Evolutionary conservation across 768 basidiomycete genomes (phyloP).

Genomic region (Mycena amicta): DNA sequence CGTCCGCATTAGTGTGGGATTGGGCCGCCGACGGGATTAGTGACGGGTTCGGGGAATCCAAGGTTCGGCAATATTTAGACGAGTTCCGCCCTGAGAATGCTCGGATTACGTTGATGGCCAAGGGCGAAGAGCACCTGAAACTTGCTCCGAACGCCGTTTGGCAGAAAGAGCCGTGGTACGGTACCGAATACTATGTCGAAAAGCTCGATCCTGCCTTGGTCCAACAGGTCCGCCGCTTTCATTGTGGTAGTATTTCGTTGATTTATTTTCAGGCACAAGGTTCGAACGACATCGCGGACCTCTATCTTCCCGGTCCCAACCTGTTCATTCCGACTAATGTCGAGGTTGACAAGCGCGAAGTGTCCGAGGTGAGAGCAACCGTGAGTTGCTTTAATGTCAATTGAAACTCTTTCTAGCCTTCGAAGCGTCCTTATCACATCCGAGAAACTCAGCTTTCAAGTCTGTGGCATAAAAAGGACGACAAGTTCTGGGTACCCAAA

Average conservation of each 20-base stretch:
- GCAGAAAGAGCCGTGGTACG: constrained; percentile 90
- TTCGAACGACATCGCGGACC: constrained; percentile 63
- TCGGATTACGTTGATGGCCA: constrained; percentile 79
- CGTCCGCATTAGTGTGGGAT: constrained; percentile 69
- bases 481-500: constrained; percentile 94
- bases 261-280: constrained; percentile 54
- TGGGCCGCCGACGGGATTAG: constrained; percentile 58
- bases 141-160: constrained; percentile 49
- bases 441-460: constrained; percentile 69
- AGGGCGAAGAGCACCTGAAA: constrained; percentile 61
- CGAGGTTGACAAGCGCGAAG: constrained; percentile 76
- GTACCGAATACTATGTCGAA: constrained; percentile 82
- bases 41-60: constrained; percentile 42
- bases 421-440: constrained; percentile 74
- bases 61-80: constrained; percentile 65
- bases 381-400: too few species aligned
- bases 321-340: constrained; percentile 89
- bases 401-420: constrained; percentile 51
- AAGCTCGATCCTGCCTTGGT: constrained; percentile 66
- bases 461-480: constrained; percentile 97
- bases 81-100: constrained; percentile 58
- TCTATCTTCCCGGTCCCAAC: constrained; percentile 84
- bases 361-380: constrained; percentile 64
- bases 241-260: background rate
- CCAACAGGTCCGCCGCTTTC: constrained; percentile 41